Percentiles rank a stretch among this genome's conserved stretches.
phyloP scores from a whole-genome alignment of 2,329 filamentous ascomycete genomes.

The Hysterium pulicare region DNA sequence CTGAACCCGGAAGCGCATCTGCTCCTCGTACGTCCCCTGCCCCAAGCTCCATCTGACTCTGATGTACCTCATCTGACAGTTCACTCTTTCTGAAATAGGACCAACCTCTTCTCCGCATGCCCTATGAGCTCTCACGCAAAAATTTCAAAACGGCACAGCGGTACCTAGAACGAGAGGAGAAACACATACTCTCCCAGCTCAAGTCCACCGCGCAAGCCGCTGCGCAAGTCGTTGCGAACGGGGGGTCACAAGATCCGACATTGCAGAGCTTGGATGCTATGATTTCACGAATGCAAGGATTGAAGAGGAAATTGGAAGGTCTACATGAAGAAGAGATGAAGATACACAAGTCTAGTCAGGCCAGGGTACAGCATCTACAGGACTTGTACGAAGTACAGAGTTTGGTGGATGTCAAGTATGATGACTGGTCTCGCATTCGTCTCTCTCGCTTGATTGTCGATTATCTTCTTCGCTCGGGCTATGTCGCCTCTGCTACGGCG shows the following conservation, averaged over 20 bases:
- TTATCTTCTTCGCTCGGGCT: slow-evolving; percentile 82
- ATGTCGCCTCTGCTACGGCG: slow-evolving; percentile 69
- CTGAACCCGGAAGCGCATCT: slow-evolving; percentile 74
- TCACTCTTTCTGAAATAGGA: slow-evolving; percentile 58
- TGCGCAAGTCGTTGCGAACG: neutral
- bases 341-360: slow-evolving; percentile 71
- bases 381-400: slow-evolving; percentile 76
- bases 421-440: slow-evolving; percentile 78
- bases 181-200: slow-evolving; percentile 57
- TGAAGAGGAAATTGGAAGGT: slow-evolving; percentile 80
- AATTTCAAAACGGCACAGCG: slow-evolving; percentile 88
- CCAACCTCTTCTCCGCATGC: slow-evolving; percentile 88
- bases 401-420: slow-evolving; percentile 89
- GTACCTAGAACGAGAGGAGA: slow-evolving; percentile 68
- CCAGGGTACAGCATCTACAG: slow-evolving; percentile 75
- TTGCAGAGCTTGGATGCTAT: slow-evolving; percentile 79
- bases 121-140: slow-evolving; percentile 86
- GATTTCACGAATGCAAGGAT: slow-evolving; percentile 75
- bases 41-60: slow-evolving; percentile 7
- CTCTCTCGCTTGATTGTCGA: slow-evolving; percentile 88
- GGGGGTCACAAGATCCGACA: slow-evolving; percentile 42
- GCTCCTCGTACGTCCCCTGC: slow-evolving; percentile 58
- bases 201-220: slow-evolving; percentile 59
- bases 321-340: slow-evolving; percentile 76
- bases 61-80: slow-evolving; percentile 9